Base-by-base conservation (phyloP, 352 stramenopile species). In the Globisporangium uncinulatum region DNA sequence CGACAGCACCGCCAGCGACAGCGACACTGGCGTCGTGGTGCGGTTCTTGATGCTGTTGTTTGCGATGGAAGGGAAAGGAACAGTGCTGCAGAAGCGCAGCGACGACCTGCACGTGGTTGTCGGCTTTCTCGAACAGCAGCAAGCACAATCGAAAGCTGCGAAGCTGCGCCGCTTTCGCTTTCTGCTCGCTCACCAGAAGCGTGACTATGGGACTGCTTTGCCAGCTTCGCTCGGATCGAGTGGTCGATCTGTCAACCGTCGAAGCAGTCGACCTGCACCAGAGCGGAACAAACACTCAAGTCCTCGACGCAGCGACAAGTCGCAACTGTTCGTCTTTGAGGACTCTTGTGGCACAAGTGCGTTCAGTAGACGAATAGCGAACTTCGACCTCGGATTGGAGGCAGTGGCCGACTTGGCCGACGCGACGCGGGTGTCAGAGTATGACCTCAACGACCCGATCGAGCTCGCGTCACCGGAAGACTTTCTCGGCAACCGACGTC, bases 31-130 rank as follows among this genome's bases (percentile, higher is more conserved):
- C 6, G 54, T 75, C 10, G 67, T 83, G 5, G 65, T 90, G 34
- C 81, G 83, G 50, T 90, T 90, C 45, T 61, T 86, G 6, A 90
- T 90, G 77, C 61, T 90, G 11, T 54, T 90, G 14, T 90, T 90
- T n/a, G 74, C 77, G 0, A 90, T 90, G 77, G 79, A 90, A 66
- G 79, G 79, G 3, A 70, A 62, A 45, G 79, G 79, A 6, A 84
- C 79, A 0, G 69, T 90, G 36, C 58, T 90, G 14, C 72, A 73
- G 17, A 83, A 81, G 55, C 66, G 76, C 7, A 84, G 65, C 15
- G 65, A 84, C 3, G 79, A 90, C 24, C 51, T 90, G 32, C 62
- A 74, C 21, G 67, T 80, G 3, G 68, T 90, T 4, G 48, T 90
- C 39, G 50, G 56, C 2, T 82, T 81, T 47, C 36, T 90, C 8